Percentiles rank a stretch among this genome's conserved stretches.
Evolutionary conservation across 495 filamentous ascomycete genomes (phyloP).

Genomic region (Penicillium egyptiacum): DNA sequence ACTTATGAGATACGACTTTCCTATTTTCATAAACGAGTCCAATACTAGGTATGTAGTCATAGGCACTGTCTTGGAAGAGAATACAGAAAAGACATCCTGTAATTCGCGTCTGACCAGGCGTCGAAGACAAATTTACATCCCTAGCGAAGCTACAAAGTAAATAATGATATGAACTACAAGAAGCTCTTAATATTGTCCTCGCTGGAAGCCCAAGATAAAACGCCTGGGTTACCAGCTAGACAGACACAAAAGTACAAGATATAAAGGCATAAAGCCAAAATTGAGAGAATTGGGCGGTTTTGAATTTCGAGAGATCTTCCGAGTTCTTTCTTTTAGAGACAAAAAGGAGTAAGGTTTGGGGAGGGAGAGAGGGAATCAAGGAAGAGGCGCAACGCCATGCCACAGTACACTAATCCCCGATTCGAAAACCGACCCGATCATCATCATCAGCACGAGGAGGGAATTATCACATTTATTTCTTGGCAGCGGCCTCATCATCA

Average conservation of each 20-base stretch:
- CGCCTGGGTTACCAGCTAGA: conserved; percentile 7
- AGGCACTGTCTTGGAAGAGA: neutral
- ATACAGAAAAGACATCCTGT: neutral
- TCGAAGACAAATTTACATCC: neutral
- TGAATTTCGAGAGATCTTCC: conserved; percentile 47
- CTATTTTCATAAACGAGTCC: neutral
- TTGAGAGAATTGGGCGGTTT: conserved; percentile 39
- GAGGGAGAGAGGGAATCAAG: conserved; percentile 31
- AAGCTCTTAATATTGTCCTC: neutral
- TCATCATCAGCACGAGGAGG: conserved; percentile 51
- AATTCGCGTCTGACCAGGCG: neutral
- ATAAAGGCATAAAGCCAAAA: neutral
- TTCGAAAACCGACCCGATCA: conserved; percentile 48
- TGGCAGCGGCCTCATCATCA: conserved; percentile 81
- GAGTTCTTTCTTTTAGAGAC: conserved; percentile 46
- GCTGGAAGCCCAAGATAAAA: neutral
- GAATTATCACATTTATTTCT: conserved; percentile 72
- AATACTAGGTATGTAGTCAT: neutral
- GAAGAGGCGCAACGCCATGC: conserved; percentile 45
- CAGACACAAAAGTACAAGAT: conserved; percentile 3
- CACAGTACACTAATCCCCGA: conserved; percentile 45
- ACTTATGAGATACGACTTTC: neutral
- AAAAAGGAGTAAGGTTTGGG: conserved; percentile 31
- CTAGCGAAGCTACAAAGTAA: conserved; percentile 1
- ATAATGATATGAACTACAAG: neutral